Evolutionary conservation across 495 filamentous ascomycete genomes (phyloP), one percentile per base, ranked within the genome.

Genomic region (Margaritispora aquatica): DNA sequence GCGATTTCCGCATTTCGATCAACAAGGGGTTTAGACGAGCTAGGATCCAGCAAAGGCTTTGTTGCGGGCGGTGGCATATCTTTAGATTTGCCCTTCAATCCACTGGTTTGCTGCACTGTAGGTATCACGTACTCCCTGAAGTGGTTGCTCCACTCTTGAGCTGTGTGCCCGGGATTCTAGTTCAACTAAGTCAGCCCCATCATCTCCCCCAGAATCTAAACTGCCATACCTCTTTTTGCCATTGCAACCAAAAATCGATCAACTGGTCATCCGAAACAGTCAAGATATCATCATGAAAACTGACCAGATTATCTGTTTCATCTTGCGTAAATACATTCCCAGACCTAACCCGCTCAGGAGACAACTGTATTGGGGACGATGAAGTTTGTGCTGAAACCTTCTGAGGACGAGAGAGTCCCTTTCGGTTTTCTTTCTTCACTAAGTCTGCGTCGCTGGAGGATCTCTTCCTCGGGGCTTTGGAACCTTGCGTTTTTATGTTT

Each of bases 141-240:
- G 48, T 65, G 69, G 26, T 58, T 54, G 5, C 60, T 51, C 72
- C 72, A 74, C 58, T 72, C 59, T 63, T 67, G 64, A 17, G 70
- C 65, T 24, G 70, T 66, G 48, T 73, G 71, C 19, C 36, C 27
- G 11, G 57, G 50, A 29, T 70, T 55, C 62, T 69, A 34, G 23
- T 20, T 54, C 41, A 29, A 19, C 29, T 9, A 17, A 8, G 7
- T 41, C 55, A n/a, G 22, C 19, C 38, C 27, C 2, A 52, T 3
- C 22, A 54, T 61, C 41, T 49, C 59, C 63, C 24, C 47, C 50
- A 36, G 46, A 27, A 17, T 9, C 15, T 44, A 17, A 8, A 44
- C 19, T 13, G 19, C 11, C 3, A 44, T 44, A 44, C 38, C 38
- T 44, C 17, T 9, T 2, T 44, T 2, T 60, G 54, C 55, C 53